A percentile compares a stretch with the other conserved stretches of the same genome.
phyloP scores from a whole-genome alignment of 306 rosid species.

The Sphenostylis stenocarpa region DNA sequence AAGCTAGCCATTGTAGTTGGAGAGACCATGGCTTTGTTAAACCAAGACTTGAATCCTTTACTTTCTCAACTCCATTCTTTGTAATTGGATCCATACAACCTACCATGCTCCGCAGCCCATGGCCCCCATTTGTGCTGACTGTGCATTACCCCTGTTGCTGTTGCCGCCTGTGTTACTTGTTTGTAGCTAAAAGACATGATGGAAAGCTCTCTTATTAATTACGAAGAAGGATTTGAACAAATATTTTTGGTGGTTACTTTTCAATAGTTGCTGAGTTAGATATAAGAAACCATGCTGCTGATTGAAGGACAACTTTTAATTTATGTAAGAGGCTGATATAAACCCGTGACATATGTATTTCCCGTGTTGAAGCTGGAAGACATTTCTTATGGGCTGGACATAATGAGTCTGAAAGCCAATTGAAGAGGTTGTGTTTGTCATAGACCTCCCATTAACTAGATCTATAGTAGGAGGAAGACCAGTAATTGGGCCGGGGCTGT shows the following conservation, averaged over 20 bases:
- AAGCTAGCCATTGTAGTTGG: not conserved
- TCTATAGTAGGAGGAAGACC: no score
- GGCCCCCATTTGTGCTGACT: not conserved
- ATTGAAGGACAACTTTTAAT: not conserved
- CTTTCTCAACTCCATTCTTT: not conserved
- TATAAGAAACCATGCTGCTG: not conserved
- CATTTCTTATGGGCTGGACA: not conserved
- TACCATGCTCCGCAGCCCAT: not conserved
- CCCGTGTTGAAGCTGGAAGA: not conserved
- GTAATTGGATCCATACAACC: not conserved
- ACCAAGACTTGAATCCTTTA: not conserved
- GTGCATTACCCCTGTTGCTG: not conserved
- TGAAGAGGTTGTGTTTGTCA: not conserved
- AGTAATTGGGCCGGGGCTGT: no score
- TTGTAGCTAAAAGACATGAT: not conserved
- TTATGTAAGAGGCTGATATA: not conserved
- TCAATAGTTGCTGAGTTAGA: constrained; percentile 2
- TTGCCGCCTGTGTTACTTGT: not conserved
- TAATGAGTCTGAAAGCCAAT: not conserved
- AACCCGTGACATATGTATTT: not conserved
- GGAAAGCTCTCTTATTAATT: not conserved
- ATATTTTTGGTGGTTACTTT: constrained; percentile 3
- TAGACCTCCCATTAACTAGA: not conserved
- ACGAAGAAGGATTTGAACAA: not conserved
- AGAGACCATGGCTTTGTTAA: no score